Conservation (phyloP, 169 alveolate species). For the Eimeria necatrix region DNA sequence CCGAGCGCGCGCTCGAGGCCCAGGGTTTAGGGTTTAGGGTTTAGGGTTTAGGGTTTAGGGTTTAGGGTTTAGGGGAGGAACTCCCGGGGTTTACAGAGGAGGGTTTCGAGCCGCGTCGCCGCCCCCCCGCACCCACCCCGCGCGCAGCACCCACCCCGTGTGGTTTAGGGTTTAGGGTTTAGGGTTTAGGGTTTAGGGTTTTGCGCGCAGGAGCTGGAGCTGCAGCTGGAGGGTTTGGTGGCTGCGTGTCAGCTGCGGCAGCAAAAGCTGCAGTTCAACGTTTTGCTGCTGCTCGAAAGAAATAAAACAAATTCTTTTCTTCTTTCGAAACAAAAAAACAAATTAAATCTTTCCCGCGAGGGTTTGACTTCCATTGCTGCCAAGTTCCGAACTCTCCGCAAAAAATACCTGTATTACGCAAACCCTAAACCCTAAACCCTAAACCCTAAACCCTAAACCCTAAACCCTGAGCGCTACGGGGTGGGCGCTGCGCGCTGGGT, state of each 20-base stretch:
- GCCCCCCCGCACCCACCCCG: no score
- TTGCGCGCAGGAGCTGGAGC: slow-evolving; percentile 82
- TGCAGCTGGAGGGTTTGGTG: slow-evolving; percentile 83
- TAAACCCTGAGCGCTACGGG: background rate
- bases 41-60: background rate
- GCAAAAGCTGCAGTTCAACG: slow-evolving; percentile 84
- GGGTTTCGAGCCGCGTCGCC: no score
- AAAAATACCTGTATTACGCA: slow-evolving; percentile 39
- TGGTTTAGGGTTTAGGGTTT: no score
- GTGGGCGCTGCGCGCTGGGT: no score
- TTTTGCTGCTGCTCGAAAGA: slow-evolving; percentile 83
- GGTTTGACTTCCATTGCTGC: background rate
- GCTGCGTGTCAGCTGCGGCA: slow-evolving; percentile 82
- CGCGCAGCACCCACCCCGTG: no score
- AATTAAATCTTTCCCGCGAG: slow-evolving; percentile 79
- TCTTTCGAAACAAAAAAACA: slow-evolving; percentile 75
- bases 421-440: slow-evolving; percentile 31
- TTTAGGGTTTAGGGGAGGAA: no score
- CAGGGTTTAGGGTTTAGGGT: no score
- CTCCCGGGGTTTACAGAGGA: no score
- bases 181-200: slow-evolving; percentile 42
- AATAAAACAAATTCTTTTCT: slow-evolving; percentile 82
- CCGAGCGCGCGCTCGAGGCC: no score
- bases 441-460: slow-evolving; percentile 19
- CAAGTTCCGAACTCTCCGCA: slow-evolving; percentile 25